These are phyloP conservation scores for Fusarium sp. DNA, from an alignment of 2,329 filamentous ascomycete genomes.

Conservation along the genomic window DNA sequence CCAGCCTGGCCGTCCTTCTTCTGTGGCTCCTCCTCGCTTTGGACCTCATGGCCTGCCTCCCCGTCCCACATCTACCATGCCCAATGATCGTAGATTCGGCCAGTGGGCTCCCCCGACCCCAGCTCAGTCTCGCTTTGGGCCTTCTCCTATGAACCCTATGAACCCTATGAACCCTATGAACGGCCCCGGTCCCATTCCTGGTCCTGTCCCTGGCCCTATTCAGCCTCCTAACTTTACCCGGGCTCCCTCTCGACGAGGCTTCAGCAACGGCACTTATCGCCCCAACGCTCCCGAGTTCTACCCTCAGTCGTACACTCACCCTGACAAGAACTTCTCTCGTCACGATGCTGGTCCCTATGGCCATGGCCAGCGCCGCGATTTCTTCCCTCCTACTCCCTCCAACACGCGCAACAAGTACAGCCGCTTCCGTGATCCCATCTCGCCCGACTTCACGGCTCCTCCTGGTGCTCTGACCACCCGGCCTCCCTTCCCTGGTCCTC, in stretches of 20 bases:
- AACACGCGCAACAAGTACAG: constrained; percentile 45
- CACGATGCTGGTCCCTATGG: constrained; percentile 36
- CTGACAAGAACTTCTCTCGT: constrained; percentile 35
- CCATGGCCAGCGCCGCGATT: constrained; percentile 37
- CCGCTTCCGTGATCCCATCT: constrained; percentile 44
- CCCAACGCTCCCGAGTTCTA: constrained; percentile 51
- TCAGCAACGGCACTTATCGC: constrained; percentile 47
- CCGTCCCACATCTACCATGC: constrained; percentile 43
- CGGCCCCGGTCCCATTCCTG: not conserved
- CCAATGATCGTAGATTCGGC: constrained; percentile 41
- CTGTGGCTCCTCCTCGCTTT: constrained; percentile 46
- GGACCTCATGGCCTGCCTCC: constrained; percentile 47
- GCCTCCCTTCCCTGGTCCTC: constrained; percentile 38
- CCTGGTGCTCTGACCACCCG: constrained; percentile 35
- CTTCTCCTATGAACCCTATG: not conserved
- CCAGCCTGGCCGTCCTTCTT: constrained; percentile 37
- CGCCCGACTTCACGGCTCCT: constrained; percentile 31
- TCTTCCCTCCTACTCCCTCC: constrained; percentile 48
- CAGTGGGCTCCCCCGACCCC: constrained; percentile 40
- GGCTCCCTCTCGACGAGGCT: constrained; percentile 46
- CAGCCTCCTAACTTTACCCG: constrained; percentile 28
- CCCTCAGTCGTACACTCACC: constrained; percentile 40
- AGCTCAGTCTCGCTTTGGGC: constrained; percentile 33
- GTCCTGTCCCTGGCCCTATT: not conserved
- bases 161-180: constrained; percentile 7